Conservation (phyloP, 495 filamentous ascomycete genomes). For the Penicillium parvum region DNA sequence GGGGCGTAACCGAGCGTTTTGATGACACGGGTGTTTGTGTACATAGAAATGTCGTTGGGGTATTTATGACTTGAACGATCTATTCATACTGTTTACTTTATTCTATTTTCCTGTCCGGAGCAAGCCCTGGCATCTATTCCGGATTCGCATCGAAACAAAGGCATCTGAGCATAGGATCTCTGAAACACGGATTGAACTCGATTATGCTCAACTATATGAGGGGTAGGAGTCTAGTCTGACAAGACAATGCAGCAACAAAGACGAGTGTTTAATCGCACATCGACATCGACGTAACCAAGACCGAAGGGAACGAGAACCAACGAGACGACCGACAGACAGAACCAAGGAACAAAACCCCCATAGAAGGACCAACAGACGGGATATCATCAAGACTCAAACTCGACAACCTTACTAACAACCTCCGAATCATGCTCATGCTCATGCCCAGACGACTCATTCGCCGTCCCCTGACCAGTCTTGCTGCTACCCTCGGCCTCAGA, state of each 20-base stretch:
- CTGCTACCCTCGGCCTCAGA: too few relatives aligned
- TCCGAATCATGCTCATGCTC: slow-evolving; percentile 21
- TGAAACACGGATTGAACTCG: too few relatives aligned
- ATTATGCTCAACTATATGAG: too few relatives aligned
- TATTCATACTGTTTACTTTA: too few relatives aligned
- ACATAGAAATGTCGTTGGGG: slow-evolving; percentile 26
- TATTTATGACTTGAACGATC: too few relatives aligned
- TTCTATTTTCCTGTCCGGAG: too few relatives aligned
- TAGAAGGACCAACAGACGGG: neutral
- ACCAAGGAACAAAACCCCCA: neutral
- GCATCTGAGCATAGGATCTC: too few relatives aligned
- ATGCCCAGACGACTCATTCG: slow-evolving; percentile 1
- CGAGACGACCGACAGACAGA: neutral
- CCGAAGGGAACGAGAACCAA: slow-evolving; percentile 4
- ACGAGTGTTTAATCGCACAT: slow-evolving; percentile 11
- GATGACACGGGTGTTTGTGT: slow-evolving; percentile 28
- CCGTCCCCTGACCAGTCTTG: slow-evolving; percentile 4
- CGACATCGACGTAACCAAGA: slow-evolving; percentile 6
- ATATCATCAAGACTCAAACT: slow-evolving; percentile 37
- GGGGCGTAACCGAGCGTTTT: slow-evolving; percentile 9
- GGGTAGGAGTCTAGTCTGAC: neutral
- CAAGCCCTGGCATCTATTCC: too few relatives aligned
- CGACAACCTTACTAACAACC: slow-evolving; percentile 37
- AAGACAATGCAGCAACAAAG: neutral
- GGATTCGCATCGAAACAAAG: too few relatives aligned